phyloP scores from a whole-genome alignment of 805 yeast species.

The Yarrowia deformans region DNA sequence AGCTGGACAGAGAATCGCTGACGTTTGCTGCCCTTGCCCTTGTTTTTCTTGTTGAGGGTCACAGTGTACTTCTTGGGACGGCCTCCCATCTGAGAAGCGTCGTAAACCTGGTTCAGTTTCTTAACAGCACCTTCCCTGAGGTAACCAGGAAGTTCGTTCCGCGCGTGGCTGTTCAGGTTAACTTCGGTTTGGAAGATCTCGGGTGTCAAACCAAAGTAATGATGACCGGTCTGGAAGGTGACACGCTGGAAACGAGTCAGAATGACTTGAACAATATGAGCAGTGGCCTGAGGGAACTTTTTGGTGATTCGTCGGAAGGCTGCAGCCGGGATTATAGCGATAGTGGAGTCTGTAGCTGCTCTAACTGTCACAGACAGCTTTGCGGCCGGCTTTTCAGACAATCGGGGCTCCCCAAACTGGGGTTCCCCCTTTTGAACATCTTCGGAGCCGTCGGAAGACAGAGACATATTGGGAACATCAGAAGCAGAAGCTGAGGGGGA shows the following conservation, averaged over 20 bases:
- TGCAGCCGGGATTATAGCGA: conserved; percentile 88
- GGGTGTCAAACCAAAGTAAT: conserved; percentile 81
- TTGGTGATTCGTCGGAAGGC: conserved; percentile 76
- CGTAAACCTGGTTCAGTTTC: conserved; percentile 41
- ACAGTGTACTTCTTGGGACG: conserved; percentile 37
- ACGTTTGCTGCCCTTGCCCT: conserved; percentile 35
- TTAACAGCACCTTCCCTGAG: conserved; percentile 34
- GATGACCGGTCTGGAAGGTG: conserved; percentile 88
- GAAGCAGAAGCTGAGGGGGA: conserved; percentile 15
- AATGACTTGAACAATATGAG: conserved; percentile 93
- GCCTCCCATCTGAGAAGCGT: conserved; percentile 27
- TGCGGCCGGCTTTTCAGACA: conserved; percentile 22
- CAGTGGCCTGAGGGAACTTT: conserved; percentile 86
- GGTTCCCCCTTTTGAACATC: conserved; percentile 22
- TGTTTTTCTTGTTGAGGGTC: conserved; percentile 27
- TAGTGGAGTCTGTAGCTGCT: conserved; percentile 77
- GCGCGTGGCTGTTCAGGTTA: conserved; percentile 60
- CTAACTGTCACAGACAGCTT: conserved; percentile 65
- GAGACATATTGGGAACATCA: conserved; percentile 31
- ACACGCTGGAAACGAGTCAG: conserved; percentile 86
- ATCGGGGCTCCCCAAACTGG: conserved; percentile 18
- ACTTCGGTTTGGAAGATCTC: conserved; percentile 82
- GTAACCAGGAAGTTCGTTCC: conserved; percentile 66
- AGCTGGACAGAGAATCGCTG: conserved; percentile 38
- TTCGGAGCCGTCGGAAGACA: conserved; percentile 16